A percentile compares a stretch with the other conserved stretches of the same genome.
phyloP scores from a whole-genome alignment of 257 asterid genomes.

The Forsythia viridissima region DNA sequence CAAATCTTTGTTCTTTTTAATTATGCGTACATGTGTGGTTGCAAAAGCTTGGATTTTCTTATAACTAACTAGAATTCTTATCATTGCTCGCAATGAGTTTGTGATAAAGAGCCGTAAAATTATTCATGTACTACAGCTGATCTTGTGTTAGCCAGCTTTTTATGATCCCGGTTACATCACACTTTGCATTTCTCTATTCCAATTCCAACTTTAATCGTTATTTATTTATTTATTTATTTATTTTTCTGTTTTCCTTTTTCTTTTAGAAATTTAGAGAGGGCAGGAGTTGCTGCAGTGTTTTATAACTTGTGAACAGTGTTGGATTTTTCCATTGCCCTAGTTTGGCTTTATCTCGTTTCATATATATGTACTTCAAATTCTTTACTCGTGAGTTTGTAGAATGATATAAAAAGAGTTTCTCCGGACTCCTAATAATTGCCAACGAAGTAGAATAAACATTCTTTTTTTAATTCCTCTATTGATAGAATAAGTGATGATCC shows the following conservation, averaged over 20 bases:
- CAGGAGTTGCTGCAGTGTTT: not conserved
- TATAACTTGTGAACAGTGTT: not conserved
- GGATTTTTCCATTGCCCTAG: not conserved
- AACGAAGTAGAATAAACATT: not conserved
- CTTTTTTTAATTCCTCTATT: not conserved
- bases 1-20: not conserved
- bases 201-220: not conserved
- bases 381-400: not conserved
- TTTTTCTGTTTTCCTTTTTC: not conserved
- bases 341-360: not conserved
- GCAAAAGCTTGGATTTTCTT: not conserved
- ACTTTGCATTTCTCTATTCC: not conserved
- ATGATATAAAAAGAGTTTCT: not conserved
- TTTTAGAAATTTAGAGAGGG: not conserved
- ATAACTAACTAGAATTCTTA: not conserved
- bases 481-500: constrained; percentile 25
- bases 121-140: constrained; percentile 22
- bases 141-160: not conserved
- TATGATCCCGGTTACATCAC: not conserved
- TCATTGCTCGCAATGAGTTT: not conserved
- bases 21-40: not conserved
- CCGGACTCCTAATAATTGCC: not conserved
- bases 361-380: not conserved
- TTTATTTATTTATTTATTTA: too few relatives aligned
- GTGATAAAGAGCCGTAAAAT: not conserved